Evolutionary conservation across 352 stramenopile species (phyloP).

Genomic region (Phytophthora europaea): DNA sequence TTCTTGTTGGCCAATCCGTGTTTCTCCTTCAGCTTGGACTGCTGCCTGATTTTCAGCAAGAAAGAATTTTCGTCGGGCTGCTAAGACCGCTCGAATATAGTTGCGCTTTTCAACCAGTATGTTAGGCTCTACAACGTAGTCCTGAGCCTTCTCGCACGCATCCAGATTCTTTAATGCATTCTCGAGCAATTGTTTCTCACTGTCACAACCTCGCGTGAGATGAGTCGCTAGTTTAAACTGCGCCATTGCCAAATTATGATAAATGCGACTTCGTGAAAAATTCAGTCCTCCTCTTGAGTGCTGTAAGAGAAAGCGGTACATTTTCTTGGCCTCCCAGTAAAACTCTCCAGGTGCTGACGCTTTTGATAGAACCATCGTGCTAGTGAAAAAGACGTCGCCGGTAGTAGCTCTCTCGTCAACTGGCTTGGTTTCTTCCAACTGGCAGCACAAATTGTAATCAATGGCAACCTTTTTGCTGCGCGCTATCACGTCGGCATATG

Average conservation of each 20-base stretch:
- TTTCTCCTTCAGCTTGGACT: background rate
- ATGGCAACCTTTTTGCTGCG: slow-evolving; percentile 46
- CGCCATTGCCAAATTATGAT: slow-evolving; percentile 47
- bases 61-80: slow-evolving; percentile 69
- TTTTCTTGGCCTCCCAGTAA: slow-evolving; percentile 69
- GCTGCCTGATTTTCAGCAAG: slow-evolving; percentile 40
- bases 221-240: slow-evolving; percentile 75
- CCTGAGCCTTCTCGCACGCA: slow-evolving; percentile 19
- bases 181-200: slow-evolving; percentile 63
- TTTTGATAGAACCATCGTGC: slow-evolving; percentile 47
- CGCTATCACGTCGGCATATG: slow-evolving; percentile 65
- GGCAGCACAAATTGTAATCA: slow-evolving; percentile 65
- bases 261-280: slow-evolving; percentile 35
- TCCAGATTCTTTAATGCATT: slow-evolving; percentile 50
- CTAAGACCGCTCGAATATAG: slow-evolving; percentile 60
- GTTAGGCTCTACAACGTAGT: background rate
- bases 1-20: slow-evolving; percentile 19
- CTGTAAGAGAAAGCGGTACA: slow-evolving; percentile 53
- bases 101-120: slow-evolving; percentile 26
- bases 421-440: slow-evolving; percentile 56
- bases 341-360: slow-evolving; percentile 54
- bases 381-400: slow-evolving; percentile 28
- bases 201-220: slow-evolving; percentile 56
- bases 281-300: slow-evolving; percentile 23
- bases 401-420: slow-evolving; percentile 12